Conservation (phyloP, 495 filamentous ascomycete genomes). For the Xylaria longipes region DNA sequence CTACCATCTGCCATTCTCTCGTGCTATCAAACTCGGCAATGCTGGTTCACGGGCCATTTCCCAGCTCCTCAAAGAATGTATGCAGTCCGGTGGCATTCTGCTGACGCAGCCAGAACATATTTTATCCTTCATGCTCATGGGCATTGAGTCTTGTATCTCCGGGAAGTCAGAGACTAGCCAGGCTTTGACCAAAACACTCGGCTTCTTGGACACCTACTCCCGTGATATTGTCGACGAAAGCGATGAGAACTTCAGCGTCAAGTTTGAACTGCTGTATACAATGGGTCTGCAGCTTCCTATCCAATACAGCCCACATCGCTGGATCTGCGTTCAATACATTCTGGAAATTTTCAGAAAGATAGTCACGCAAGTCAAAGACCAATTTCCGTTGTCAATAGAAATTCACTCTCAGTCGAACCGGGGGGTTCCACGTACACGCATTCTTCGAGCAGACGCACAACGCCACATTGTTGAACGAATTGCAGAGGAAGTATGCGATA, state of each 20-base stretch:
- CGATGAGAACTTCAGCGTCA: slow-evolving; percentile 67
- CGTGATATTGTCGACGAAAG: slow-evolving; percentile 70
- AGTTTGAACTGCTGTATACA: slow-evolving; percentile 71
- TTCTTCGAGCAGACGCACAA: slow-evolving; percentile 47
- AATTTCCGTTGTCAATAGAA: slow-evolving; percentile 48
- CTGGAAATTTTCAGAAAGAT: slow-evolving; percentile 50
- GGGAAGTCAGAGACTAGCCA: slow-evolving; percentile 29
- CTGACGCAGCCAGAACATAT: slow-evolving; percentile 59
- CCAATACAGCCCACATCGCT: slow-evolving; percentile 65
- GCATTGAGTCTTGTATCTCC: slow-evolving; percentile 37
- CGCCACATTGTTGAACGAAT: slow-evolving; percentile 37
- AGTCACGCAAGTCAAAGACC: slow-evolving; percentile 29
- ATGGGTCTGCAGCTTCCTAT: slow-evolving; percentile 63
- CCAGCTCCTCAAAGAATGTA: slow-evolving; percentile 45
- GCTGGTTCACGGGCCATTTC: slow-evolving; percentile 37
- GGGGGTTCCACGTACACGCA: slow-evolving; percentile 52
- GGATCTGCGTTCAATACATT: slow-evolving; percentile 64
- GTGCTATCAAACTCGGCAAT: slow-evolving; percentile 46
- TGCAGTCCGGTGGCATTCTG: slow-evolving; percentile 48
- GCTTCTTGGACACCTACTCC: slow-evolving; percentile 49
- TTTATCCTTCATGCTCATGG: slow-evolving; percentile 60
- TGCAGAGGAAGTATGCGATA: slow-evolving; percentile 44
- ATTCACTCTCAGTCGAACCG: slow-evolving; percentile 35
- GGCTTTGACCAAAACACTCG: slow-evolving; percentile 46
- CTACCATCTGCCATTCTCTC: slow-evolving; percentile 59